Percentiles rank a stretch among this genome's conserved stretches.
These are phyloP conservation scores for Lasiodiplodia citricola DNA, from an alignment of 2,329 filamentous ascomycete species.

Conservation along the genomic window DNA sequence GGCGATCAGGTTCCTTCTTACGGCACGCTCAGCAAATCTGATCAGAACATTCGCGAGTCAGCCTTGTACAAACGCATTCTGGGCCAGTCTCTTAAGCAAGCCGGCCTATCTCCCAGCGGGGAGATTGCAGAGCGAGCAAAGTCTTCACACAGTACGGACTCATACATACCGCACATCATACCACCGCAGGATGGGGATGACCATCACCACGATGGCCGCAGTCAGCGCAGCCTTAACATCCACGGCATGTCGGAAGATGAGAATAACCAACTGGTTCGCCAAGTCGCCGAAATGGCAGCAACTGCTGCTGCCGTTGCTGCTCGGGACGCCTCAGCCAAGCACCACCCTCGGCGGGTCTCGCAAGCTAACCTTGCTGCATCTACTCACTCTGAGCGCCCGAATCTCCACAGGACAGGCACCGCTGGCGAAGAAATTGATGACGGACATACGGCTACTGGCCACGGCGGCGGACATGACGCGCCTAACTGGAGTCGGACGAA, in stretches of 20 bases:
- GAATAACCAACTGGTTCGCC: constrained; percentile 78
- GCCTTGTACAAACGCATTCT: constrained; percentile 92
- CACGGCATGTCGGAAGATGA: constrained; percentile 81
- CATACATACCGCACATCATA: constrained; percentile 42
- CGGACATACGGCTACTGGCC: constrained; percentile 44
- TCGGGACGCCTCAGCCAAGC: constrained; percentile 67
- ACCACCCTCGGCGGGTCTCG: constrained; percentile 58
- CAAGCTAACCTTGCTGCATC: constrained; percentile 44
- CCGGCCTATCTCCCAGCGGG: constrained; percentile 64
- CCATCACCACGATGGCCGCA: constrained; percentile 43
- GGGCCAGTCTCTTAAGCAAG: constrained; percentile 85
- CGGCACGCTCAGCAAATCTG: constrained; percentile 31
- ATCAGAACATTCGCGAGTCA: constrained; percentile 77
- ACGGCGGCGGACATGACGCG: constrained; percentile 86
- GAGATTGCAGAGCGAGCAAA: not conserved
- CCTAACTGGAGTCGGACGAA: constrained; percentile 96
- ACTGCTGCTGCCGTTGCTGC: constrained; percentile 88
- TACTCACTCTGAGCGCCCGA: constrained; percentile 45
- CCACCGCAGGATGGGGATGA: constrained; percentile 43
- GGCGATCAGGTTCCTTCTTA: constrained; percentile 33
- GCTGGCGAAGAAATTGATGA: constrained; percentile 52
- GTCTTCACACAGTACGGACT: constrained; percentile 28
- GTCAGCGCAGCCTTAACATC: constrained; percentile 51
- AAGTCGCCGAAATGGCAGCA: constrained; percentile 92
- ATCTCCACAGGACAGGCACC: constrained; percentile 45